These are phyloP conservation scores for Mycena capillaripes DNA, from an alignment of 768 basidiomycete species.

Conservation along the genomic window DNA sequence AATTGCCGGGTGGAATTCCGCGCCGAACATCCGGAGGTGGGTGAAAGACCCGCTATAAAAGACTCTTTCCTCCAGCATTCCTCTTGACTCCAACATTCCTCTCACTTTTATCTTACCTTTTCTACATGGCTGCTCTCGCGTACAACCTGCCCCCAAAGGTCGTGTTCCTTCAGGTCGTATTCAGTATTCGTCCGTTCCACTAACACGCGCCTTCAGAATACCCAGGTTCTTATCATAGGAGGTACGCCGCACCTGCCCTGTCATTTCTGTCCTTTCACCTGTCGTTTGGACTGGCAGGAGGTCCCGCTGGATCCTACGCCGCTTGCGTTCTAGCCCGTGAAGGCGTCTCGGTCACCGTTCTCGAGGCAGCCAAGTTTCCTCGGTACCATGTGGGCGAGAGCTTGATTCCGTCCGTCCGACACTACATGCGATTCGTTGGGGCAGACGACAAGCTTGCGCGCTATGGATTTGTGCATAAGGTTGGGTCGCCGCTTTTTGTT, in stretches of 20 bases:
- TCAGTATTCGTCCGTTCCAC: background rate
- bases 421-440: slow-evolving; percentile 70
- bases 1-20: background rate
- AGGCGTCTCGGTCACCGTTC: slow-evolving; percentile 65
- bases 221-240: slow-evolving; percentile 32
- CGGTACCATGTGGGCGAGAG: slow-evolving; percentile 73
- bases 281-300: slow-evolving; percentile 46
- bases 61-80: background rate
- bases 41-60: slow-evolving; percentile 2
- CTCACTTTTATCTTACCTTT: background rate
- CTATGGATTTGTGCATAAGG: slow-evolving; percentile 68
- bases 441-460: slow-evolving; percentile 65
- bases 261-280: background rate
- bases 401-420: slow-evolving; percentile 72
- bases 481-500: slow-evolving; percentile 31
- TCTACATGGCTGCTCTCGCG: slow-evolving; percentile 17
- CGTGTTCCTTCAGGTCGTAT: background rate
- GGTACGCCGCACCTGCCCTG: slow-evolving; percentile 19
- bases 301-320: slow-evolving; percentile 71
- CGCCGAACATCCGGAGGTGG: slow-evolving; percentile 2
- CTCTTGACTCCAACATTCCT: too few relatives aligned
- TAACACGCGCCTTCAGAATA: slow-evolving; percentile 24
- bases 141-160: slow-evolving; percentile 36
- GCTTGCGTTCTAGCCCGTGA: slow-evolving; percentile 69
- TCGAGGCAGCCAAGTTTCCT: slow-evolving; percentile 70